A percentile compares a stretch with the other conserved stretches of the same genome.
These are phyloP conservation scores for Phytopythium sindhum DNA, from an alignment of 352 stramenopile genomes.

Conservation along the genomic window DNA sequence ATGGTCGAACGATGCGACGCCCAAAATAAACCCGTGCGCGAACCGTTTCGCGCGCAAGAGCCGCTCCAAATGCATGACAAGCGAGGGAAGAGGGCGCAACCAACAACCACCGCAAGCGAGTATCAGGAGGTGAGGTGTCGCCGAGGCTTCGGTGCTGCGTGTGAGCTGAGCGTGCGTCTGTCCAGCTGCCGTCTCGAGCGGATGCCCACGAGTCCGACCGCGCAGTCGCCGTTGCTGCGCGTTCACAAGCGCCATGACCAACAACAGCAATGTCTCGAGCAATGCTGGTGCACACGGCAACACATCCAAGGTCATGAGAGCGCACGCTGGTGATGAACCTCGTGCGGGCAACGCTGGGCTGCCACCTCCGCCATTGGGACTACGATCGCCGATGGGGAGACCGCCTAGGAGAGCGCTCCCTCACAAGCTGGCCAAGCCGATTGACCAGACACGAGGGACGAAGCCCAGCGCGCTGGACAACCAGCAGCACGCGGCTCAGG, in stretches of 20 bases:
- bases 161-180: background rate
- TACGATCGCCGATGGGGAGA: background rate
- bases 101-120: background rate
- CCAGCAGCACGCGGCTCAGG: constrained; percentile 11
- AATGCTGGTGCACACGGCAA: background rate
- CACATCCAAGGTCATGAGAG: background rate
- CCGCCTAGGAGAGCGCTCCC: background rate
- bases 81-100: background rate
- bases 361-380: background rate
- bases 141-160: too few species aligned
- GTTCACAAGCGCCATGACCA: background rate
- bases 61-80: background rate
- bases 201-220: background rate
- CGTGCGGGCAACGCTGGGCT: background rate
- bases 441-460: background rate
- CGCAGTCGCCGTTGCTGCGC: background rate
- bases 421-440: constrained; percentile 1
- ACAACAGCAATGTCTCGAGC: background rate
- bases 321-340: background rate
- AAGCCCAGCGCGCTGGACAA: background rate
- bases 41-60: background rate
- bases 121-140: too few species aligned
- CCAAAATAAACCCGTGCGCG: background rate
- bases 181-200: background rate
- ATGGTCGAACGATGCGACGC: background rate